phyloP scores from a whole-genome alignment of 192 early-diverging fungal genomes.

The Coemansia guatemalensis region DNA sequence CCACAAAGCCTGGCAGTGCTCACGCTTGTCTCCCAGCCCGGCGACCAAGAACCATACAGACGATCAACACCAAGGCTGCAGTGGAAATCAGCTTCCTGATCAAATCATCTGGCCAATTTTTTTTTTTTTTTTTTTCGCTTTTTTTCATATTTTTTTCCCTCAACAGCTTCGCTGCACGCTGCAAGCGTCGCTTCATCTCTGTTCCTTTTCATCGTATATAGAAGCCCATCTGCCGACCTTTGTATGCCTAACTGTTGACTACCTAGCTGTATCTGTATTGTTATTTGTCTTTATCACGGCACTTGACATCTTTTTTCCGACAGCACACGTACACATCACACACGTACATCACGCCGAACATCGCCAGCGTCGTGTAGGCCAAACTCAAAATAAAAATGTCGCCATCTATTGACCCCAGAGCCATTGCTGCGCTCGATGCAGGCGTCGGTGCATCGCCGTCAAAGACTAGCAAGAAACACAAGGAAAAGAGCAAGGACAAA shows the following conservation, averaged over 20 bases:
- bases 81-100: too few relatives aligned
- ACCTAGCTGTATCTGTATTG: neutral
- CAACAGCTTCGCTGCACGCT: neutral
- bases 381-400: conserved; percentile 10
- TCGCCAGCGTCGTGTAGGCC: neutral
- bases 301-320: conserved; percentile 1
- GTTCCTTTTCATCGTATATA: neutral
- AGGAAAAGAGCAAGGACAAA: conserved; percentile 40
- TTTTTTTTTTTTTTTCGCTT: neutral
- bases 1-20: too few relatives aligned
- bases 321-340: neutral
- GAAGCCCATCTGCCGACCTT: neutral
- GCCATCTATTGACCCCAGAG: conserved; percentile 32
- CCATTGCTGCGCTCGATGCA: conserved; percentile 17
- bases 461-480: conserved; percentile 30
- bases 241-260: conserved; percentile 10
- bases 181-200: neutral
- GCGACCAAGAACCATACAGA: too few relatives aligned
- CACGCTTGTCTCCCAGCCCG: too few relatives aligned
- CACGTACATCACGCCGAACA: neutral
- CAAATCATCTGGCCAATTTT: neutral
- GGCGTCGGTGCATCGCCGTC: conserved; percentile 6
- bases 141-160: neutral
- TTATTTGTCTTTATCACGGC: conserved; percentile 3
- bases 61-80: too few relatives aligned